phyloP scores from a whole-genome alignment of 2,329 filamentous ascomycete species.

The Cyanodermella asteris region DNA sequence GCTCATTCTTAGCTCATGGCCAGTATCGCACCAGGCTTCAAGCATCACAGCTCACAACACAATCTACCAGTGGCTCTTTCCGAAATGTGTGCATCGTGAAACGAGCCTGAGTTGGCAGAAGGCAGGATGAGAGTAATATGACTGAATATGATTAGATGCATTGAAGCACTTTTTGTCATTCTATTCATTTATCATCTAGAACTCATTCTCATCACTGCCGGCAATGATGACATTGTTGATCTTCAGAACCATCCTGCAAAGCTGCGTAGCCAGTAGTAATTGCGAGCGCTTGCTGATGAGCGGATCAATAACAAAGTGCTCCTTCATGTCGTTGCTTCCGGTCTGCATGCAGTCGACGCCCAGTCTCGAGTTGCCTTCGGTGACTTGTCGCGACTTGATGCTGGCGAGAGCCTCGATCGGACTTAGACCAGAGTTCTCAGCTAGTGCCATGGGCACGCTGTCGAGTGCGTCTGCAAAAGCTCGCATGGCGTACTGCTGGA shows the following conservation, averaged over 20 bases:
- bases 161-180: too few species aligned
- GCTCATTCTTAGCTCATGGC: too few species aligned
- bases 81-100: too few species aligned
- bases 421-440: constrained; percentile 90
- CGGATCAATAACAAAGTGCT: constrained; percentile 94
- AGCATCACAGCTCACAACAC: too few species aligned
- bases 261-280: constrained; percentile 81
- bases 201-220: constrained; percentile 70
- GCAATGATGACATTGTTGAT: constrained; percentile 89
- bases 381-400: constrained; percentile 91
- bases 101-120: too few species aligned
- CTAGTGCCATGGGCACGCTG: constrained; percentile 79
- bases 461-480: constrained; percentile 92
- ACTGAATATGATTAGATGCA: too few species aligned
- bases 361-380: constrained; percentile 55
- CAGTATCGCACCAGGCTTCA: too few species aligned
- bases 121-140: too few species aligned
- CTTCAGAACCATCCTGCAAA: constrained; percentile 96
- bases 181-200: too few species aligned
- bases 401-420: constrained; percentile 87
- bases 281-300: constrained; percentile 97
- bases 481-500: constrained; percentile 98
- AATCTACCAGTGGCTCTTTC: too few species aligned
- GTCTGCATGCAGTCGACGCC: constrained; percentile 96
- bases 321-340: constrained; percentile 90